These are phyloP conservation scores for Leishmania lainsoni DNA, from an alignment of 208 protist genomes.

Conservation along the genomic window DNA sequence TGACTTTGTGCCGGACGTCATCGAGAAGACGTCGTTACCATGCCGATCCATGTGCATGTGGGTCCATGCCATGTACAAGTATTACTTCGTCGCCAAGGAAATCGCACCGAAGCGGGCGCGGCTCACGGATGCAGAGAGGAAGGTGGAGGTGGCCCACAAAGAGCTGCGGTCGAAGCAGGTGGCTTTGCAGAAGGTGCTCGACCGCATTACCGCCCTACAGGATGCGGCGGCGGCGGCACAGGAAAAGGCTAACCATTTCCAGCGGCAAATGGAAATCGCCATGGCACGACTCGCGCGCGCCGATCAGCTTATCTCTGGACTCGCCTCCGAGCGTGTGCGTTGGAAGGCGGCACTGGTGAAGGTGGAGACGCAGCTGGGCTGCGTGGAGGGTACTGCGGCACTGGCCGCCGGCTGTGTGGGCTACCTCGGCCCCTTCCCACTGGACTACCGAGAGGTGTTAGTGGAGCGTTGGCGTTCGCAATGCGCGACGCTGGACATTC, in stretches of 20 bases:
- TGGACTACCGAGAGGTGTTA: conserved; percentile 76
- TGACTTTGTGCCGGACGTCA: conserved; percentile 91
- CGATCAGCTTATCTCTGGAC: conserved; percentile 86
- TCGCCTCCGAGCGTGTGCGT: conserved; percentile 81
- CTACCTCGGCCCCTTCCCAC: conserved; percentile 90
- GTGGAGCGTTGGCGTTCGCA: conserved; percentile 62
- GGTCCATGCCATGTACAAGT: conserved; percentile 94
- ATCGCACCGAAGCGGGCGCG: conserved; percentile 88
- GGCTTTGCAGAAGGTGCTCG: conserved; percentile 74
- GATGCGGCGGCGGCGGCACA: conserved; percentile 71
- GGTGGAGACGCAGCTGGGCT: conserved; percentile 61
- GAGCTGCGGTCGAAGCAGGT: conserved; percentile 71
- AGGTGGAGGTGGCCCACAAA: conserved; percentile 66
- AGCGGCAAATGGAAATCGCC: conserved; percentile 87
- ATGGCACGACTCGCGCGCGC: conserved; percentile 78
- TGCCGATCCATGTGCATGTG: conserved; percentile 96
- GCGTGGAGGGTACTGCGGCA: conserved; percentile 77
- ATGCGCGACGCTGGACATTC: conserved; percentile 60
- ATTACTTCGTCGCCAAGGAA: conserved; percentile 91
- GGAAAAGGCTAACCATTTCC: conserved; percentile 82
- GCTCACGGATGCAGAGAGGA: conserved; percentile 75
- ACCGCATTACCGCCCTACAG: conserved; percentile 75
- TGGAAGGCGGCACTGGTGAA: conserved; percentile 69
- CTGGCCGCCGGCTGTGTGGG: conserved; percentile 89
- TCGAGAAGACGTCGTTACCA: conserved; percentile 93